These are phyloP conservation scores for Clavispora asparagi DNA, from an alignment of 805 yeast genomes.

Conservation along the genomic window DNA sequence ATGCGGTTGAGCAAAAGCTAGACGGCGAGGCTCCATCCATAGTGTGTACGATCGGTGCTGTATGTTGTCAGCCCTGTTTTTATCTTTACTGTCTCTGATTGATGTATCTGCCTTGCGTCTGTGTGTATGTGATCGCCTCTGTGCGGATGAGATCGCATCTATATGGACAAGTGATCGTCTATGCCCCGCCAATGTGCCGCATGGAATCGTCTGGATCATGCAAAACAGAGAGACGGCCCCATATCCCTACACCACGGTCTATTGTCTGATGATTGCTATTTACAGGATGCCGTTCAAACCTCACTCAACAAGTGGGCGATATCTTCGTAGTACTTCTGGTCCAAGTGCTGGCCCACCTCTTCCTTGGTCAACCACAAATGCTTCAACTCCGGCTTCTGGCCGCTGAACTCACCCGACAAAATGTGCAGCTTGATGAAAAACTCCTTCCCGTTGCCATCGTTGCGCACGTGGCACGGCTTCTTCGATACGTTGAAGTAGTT, in stretches of 20 bases:
- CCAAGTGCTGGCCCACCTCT: conserved; percentile 57
- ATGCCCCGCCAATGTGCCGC: too few species aligned
- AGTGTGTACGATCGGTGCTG: too few species aligned
- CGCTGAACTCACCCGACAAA: conserved; percentile 70
- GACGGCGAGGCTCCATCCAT: too few species aligned
- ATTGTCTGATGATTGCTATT: conserved; percentile 1
- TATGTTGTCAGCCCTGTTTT: too few species aligned
- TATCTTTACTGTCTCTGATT: too few species aligned
- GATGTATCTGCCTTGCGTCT: too few species aligned
- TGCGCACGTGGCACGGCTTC: conserved; percentile 64
- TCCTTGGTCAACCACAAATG: conserved; percentile 83
- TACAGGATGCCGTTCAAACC: conserved; percentile 18
- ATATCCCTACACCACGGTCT: background rate
- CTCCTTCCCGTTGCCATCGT: conserved; percentile 36
- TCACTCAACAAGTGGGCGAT: conserved; percentile 46
- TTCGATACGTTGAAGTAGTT: conserved; percentile 90
- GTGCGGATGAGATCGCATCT: too few species aligned
- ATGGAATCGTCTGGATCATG: too few species aligned
- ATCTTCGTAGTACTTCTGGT: conserved; percentile 49
- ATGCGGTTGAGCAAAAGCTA: too few species aligned
- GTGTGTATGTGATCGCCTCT: too few species aligned
- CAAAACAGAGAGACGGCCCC: too few species aligned
- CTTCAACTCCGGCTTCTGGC: conserved; percentile 36
- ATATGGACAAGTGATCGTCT: too few species aligned
- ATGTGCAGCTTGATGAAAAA: conserved; percentile 84